Conservation (phyloP, 257 asterid species). For the Solanum lignicaule region DNA sequence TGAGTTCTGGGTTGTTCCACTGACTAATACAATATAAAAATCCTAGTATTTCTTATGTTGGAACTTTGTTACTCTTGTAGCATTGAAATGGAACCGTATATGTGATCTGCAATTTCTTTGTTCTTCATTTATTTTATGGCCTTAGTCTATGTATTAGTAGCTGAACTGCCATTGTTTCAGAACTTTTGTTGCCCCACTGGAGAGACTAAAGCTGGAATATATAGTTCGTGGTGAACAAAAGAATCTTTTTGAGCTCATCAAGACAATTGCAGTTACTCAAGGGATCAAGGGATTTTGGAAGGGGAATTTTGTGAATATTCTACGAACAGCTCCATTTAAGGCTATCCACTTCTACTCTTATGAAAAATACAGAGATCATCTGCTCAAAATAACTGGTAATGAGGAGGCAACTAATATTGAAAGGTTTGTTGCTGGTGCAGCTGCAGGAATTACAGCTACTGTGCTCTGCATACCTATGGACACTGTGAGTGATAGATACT, state of each 20-base stretch:
- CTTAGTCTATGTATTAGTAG: neutral
- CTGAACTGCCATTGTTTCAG: constrained; percentile 32
- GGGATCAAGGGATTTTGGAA: constrained; percentile 91
- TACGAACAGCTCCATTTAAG: constrained; percentile 97
- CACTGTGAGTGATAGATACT: constrained; percentile 55
- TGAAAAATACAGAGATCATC: constrained; percentile 65
- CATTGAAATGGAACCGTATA: neutral
- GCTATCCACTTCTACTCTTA: constrained; percentile 89
- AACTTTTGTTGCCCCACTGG: constrained; percentile 93
- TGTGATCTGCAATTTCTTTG: neutral
- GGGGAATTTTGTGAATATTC: constrained; percentile 87
- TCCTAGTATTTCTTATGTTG: neutral
- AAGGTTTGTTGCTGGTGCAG: constrained; percentile 92
- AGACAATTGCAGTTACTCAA: constrained; percentile 62
- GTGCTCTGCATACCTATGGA: constrained; percentile 95
- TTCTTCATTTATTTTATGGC: neutral
- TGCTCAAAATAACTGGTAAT: constrained; percentile 65
- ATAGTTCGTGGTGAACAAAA: constrained; percentile 87
- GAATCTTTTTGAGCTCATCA: constrained; percentile 55
- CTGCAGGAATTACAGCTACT: constrained; percentile 96
- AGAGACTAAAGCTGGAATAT: constrained; percentile 91
- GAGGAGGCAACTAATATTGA: constrained; percentile 77
- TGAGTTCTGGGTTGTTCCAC: neutral
- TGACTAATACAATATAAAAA: neutral
- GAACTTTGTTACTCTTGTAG: neutral